These are phyloP conservation scores for Alternaria infectoria DNA, from an alignment of 2,329 filamentous ascomycete species.

Conservation along the genomic window DNA sequence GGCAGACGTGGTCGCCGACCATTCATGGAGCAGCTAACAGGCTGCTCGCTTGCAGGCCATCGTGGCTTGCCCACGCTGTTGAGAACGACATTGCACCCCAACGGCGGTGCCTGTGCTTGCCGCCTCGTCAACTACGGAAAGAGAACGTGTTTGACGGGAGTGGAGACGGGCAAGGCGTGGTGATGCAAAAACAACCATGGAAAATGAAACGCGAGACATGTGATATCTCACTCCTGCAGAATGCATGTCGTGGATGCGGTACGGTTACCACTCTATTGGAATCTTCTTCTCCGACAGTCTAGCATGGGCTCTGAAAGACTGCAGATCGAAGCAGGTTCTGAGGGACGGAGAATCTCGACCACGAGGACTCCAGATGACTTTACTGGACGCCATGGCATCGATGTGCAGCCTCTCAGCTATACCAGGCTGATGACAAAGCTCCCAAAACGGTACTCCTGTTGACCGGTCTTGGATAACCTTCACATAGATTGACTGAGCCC, in stretches of 20 bases:
- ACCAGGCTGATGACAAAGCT: neutral
- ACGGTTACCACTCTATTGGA: neutral
- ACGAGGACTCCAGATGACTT: neutral
- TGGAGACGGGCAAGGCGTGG: neutral
- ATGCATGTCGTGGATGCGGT: neutral
- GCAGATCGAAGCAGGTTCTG: neutral
- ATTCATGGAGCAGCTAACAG: neutral
- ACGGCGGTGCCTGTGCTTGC: neutral
- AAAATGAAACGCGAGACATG: neutral
- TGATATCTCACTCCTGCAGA: neutral
- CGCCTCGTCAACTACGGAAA: neutral
- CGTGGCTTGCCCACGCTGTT: neutral
- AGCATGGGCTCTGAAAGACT: neutral
- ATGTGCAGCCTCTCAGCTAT: neutral
- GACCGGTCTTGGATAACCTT: neutral
- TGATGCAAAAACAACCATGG: neutral
- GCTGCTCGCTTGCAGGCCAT: neutral
- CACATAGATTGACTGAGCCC: neutral
- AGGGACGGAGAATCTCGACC: neutral
- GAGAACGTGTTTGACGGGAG: neutral
- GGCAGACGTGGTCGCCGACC: constrained; percentile 2
- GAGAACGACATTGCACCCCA: neutral
- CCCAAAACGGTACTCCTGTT: neutral
- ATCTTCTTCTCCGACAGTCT: neutral
- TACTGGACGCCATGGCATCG: neutral